Evolutionary conservation across 441 rosid genomes (phyloP).

Genomic region (Populus hybrid): DNA sequence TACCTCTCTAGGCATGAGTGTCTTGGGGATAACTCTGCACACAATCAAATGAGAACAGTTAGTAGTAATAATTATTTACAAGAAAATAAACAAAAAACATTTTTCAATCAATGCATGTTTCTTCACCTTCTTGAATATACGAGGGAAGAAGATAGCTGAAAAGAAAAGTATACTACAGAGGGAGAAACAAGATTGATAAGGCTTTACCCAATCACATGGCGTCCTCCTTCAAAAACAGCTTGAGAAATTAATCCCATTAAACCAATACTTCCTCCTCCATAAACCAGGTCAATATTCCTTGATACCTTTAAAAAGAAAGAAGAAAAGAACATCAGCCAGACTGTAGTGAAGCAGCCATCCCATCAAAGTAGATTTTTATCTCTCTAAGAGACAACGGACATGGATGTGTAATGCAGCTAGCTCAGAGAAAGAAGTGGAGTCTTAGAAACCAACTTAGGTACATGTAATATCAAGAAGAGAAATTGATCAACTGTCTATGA

Average conservation of each 20-base stretch:
- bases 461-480: neutral
- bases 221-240: conserved; percentile 85
- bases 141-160: neutral
- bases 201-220: conserved; percentile 82
- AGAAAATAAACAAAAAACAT: conserved; percentile 3
- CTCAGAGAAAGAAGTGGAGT: neutral
- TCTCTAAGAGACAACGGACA: neutral
- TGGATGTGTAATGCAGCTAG: neutral
- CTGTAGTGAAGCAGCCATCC: neutral
- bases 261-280: conserved; percentile 95
- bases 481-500: neutral
- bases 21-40: conserved; percentile 90
- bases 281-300: conserved; percentile 87
- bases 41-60: conserved; percentile 33
- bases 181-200: neutral
- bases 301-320: conserved; percentile 45
- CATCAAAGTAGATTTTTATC: too few relatives aligned
- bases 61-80: neutral
- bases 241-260: conserved; percentile 89
- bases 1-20: conserved; percentile 96
- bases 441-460: neutral
- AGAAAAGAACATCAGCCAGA: neutral
- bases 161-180: conserved; percentile 12
- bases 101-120: neutral
- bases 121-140: neutral